Conservation (phyloP, 2,329 filamentous ascomycete genomes). For the Monosporascus sp. region DNA sequence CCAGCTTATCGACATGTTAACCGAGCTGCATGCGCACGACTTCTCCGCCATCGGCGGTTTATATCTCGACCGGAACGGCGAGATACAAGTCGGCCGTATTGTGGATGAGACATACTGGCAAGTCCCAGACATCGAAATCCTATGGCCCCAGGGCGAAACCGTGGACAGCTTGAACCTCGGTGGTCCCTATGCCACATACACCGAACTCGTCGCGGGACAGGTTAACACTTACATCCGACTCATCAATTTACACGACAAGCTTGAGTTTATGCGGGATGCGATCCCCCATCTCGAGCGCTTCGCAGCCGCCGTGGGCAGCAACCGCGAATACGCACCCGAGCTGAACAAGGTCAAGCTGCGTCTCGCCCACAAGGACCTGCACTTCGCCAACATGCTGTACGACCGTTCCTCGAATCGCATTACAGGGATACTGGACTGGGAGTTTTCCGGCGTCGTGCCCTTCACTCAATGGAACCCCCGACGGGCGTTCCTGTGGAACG, state of each 20-base stretch:
- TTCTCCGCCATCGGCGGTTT: conserved; percentile 25
- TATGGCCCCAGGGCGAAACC: conserved; percentile 22
- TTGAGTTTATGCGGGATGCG: conserved; percentile 21
- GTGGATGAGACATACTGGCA: conserved; percentile 34
- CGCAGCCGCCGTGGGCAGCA: conserved; percentile 1
- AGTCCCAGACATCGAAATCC: conserved; percentile 21
- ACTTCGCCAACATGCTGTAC: conserved; percentile 33
- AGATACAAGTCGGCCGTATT: conserved; percentile 17
- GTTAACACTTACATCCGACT: conserved; percentile 22
- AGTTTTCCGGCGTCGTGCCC: conserved; percentile 32
- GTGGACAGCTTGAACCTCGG: conserved; percentile 27
- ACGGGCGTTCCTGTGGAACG: conserved; percentile 31
- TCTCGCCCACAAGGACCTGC: conserved; percentile 33
- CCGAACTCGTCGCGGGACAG: conserved; percentile 18
- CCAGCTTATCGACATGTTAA: conserved; percentile 25
- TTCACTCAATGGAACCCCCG: conserved; percentile 29
- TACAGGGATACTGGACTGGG: conserved; percentile 32
- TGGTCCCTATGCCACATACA: conserved; percentile 23
- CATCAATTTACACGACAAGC: conserved; percentile 20
- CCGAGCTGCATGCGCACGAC: conserved; percentile 22
- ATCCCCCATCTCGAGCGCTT: conserved; percentile 25
- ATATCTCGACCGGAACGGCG: conserved; percentile 5
- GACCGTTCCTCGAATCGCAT: conserved; percentile 18
- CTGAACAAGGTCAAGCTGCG: conserved; percentile 18
- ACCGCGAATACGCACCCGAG: not conserved